Base-by-base conservation (phyloP, 2,329 filamentous ascomycete species). In the Pseudocercospora eumusae region DNA sequence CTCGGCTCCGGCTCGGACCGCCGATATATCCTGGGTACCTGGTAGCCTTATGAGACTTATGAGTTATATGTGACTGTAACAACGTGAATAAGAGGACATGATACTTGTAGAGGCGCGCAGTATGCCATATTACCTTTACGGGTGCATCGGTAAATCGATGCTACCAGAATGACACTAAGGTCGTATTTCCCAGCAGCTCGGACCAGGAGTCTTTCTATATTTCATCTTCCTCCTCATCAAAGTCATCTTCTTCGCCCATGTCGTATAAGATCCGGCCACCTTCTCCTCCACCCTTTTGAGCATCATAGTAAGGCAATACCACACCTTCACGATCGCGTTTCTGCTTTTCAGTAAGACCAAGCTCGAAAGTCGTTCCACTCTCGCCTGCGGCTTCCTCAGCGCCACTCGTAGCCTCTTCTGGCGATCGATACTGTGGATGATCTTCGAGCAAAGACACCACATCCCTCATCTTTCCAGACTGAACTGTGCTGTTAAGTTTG, bases 191-290 rank as follows among this genome's bases (percentile, higher is more conserved):
- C 36, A 40, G 36, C n/a, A 40, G 36, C 36, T 18, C 6, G 6
- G 2, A 15, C 15, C 36, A 40, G 13, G n/a, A 18, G 36, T n/a
- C 36, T 40, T 28, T 7, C 33, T 21, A 52, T 9, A 54, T 53
- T 47, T 36, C 93, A 78, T 97, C 93, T 72, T 97, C 92, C 73
- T 96, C 92, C 62, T 96, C 93, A 69, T 96, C 93, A 78, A 97
- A 98, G 75, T 98, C 92, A 76, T 99, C 95, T 79, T 98, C 95
- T 65, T 87, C 85, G 1, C 93, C 93, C 90, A 98, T 96, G 70
- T 98, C 93, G 75, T 99, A 99, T 71, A 99, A 74, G 67, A 99
- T 99, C 64, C 93, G 84, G 0, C 95, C 95, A 4, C 95, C 93
- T 71, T 96, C 92, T 0, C 93, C 93, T 0, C 86, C 80, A 4